Conservation (phyloP, 2,329 filamentous ascomycete genomes). For the Cytospora chrysosperma region DNA sequence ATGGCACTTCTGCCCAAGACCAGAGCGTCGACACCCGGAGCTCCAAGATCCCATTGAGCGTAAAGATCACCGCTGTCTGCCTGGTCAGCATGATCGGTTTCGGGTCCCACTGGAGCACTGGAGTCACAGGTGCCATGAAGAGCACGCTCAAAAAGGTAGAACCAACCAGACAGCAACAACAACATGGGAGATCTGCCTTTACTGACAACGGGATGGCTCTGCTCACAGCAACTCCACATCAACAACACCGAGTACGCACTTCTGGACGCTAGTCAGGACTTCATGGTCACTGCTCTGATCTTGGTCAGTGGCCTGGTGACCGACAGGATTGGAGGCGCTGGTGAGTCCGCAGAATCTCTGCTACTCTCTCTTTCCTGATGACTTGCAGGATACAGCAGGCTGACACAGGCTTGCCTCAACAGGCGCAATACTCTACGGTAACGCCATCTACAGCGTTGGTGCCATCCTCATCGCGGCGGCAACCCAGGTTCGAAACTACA, state of each 20-base stretch:
- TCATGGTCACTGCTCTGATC: conserved; percentile 59
- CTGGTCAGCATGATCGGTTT: conserved; percentile 57
- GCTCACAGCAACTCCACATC: conserved; percentile 53
- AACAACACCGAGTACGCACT: conserved; percentile 60
- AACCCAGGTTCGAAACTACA: conserved; percentile 54
- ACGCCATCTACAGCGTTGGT: conserved; percentile 56
- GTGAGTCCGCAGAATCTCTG: conserved; percentile 30
- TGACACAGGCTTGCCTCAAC: neutral
- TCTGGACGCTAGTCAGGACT: conserved; percentile 60
- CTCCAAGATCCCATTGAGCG: conserved; percentile 29
- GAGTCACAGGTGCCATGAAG: conserved; percentile 61
- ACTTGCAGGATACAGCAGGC: rapidly evolving
- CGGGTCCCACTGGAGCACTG: conserved; percentile 59
- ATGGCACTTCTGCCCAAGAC: neutral
- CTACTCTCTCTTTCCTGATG: rapidly evolving
- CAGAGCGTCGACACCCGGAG: neutral
- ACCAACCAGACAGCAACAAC: neutral
- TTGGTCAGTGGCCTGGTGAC: conserved; percentile 55
- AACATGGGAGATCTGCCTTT: neutral
- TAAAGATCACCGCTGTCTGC: conserved; percentile 42
- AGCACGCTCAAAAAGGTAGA: conserved; percentile 57
- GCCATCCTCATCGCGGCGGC: conserved; percentile 60
- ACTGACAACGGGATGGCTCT: neutral
- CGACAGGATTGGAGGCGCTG: conserved; percentile 57
- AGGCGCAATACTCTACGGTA: conserved; percentile 59